Evolutionary conservation across 2,329 filamentous ascomycete species (phyloP).

Genomic region (Coniochaeta hoffmannii): DNA sequence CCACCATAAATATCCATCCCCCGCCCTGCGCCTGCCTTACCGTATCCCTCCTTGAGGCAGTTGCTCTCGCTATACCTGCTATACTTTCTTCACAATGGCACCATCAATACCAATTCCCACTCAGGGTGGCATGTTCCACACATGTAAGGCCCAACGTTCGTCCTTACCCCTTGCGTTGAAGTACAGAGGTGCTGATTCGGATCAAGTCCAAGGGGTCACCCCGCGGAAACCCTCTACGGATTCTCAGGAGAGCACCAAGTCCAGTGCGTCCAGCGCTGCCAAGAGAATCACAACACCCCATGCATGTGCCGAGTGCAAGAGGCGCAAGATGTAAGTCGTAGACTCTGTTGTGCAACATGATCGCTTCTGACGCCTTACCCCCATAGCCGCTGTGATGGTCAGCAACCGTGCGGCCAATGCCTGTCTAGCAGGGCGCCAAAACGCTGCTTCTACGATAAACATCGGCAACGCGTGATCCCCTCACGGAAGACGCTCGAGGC

Average conservation of each 20-base stretch:
- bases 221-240: slow-evolving; percentile 40
- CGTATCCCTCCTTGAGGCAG: slow-evolving; percentile 18
- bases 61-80: slow-evolving; percentile 8
- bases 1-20: slow-evolving; percentile 4
- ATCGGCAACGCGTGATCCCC: slow-evolving; percentile 66
- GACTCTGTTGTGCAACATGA: not conserved
- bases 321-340: slow-evolving; percentile 61
- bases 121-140: slow-evolving; percentile 46
- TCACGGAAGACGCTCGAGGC: slow-evolving; percentile 68
- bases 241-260: slow-evolving; percentile 30
- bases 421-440: slow-evolving; percentile 75
- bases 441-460: slow-evolving; percentile 74
- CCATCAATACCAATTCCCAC: slow-evolving; percentile 39
- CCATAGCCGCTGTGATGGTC: slow-evolving; percentile 63
- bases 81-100: slow-evolving; percentile 25
- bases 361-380: slow-evolving; percentile 17
- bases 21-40: slow-evolving; percentile 6
- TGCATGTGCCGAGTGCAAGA: slow-evolving; percentile 70
- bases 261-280: slow-evolving; percentile 24
- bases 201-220: slow-evolving; percentile 39
- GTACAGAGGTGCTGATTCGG: not conserved
- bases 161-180: not conserved
- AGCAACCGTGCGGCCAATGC: slow-evolving; percentile 76
- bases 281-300: slow-evolving; percentile 51
- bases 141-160: slow-evolving; percentile 18